Evolutionary conservation across 2,329 filamentous ascomycete genomes (phyloP).

Genomic region (Nemania diffusa): DNA sequence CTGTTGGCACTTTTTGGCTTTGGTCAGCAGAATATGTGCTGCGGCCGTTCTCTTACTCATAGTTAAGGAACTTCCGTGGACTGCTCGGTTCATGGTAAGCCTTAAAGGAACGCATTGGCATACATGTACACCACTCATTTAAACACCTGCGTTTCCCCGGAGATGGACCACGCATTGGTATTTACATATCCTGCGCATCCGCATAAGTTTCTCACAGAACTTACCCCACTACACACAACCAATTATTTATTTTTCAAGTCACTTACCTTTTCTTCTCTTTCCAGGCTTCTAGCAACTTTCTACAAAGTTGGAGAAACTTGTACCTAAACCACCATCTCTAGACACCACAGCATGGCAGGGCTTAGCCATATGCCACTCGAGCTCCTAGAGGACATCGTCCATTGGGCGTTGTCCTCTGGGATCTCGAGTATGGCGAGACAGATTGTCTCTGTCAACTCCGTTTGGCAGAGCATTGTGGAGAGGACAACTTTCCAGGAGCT

Average conservation of each 20-base stretch:
- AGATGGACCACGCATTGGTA: neutral
- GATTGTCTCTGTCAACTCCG: constrained; percentile 21
- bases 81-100: neutral
- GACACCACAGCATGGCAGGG: constrained; percentile 9
- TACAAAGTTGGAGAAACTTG: neutral
- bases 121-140: neutral
- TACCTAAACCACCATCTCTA: neutral
- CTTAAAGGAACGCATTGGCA: neutral
- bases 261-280: neutral
- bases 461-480: constrained; percentile 27
- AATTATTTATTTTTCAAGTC: neutral
- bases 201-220: neutral
- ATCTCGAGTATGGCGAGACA: neutral
- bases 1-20: neutral
- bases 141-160: neutral
- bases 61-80: neutral
- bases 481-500: constrained; percentile 19
- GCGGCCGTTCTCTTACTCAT: neutral
- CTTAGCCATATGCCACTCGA: constrained; percentile 24
- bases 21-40: neutral
- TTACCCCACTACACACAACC: neutral
- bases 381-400: constrained; percentile 29
- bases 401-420: constrained; percentile 1
- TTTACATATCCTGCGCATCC: constrained; percentile 19
- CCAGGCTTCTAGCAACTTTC: constrained; percentile 1